A percentile compares a stretch with the other conserved stretches of the same genome.
These are phyloP conservation scores for Colletotrichum neosansevieriae DNA, from an alignment of 2,329 filamentous ascomycete species.

Conservation along the genomic window DNA sequence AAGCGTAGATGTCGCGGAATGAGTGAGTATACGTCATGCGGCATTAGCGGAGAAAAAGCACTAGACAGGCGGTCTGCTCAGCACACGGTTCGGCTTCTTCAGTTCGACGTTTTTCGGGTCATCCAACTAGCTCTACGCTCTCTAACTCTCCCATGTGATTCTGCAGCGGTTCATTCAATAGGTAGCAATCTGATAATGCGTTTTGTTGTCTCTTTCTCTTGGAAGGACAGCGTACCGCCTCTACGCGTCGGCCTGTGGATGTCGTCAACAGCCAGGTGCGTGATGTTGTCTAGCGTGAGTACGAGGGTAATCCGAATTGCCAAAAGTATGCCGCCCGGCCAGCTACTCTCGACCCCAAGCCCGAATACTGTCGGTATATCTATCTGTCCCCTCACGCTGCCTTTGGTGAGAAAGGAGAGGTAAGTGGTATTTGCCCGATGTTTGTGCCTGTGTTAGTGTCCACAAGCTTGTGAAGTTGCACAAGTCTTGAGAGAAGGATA, in stretches of 20 bases:
- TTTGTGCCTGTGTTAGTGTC: no score
- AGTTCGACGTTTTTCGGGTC: slow-evolving; percentile 30
- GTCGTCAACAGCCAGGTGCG: slow-evolving; percentile 36
- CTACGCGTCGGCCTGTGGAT: slow-evolving; percentile 38
- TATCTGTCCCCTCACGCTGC: no score
- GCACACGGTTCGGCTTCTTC: slow-evolving; percentile 13
- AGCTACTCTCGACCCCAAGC: no score
- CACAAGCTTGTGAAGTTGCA: no score
- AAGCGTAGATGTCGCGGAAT: slow-evolving; percentile 19
- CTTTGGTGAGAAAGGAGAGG: no score
- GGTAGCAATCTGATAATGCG: slow-evolving; percentile 41
- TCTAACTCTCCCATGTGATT: slow-evolving; percentile 32
- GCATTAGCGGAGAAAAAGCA: slow-evolving; percentile 33
- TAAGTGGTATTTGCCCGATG: no score
- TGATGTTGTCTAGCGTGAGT: slow-evolving; percentile 13
- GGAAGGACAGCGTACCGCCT: slow-evolving; percentile 39
- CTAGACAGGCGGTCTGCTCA: slow-evolving; percentile 33
- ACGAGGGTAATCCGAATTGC: not conserved
- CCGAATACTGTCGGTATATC: no score
- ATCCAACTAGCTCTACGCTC: slow-evolving; percentile 36
- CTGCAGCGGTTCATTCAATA: slow-evolving; percentile 37
- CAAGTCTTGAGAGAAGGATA: no score
- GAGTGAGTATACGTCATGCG: slow-evolving; percentile 22
- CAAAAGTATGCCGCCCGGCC: no score
- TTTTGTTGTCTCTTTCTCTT: slow-evolving; percentile 40